Evolutionary conservation across 495 filamentous ascomycete species (phyloP).

Genomic region (Penicillium chermesinum): DNA sequence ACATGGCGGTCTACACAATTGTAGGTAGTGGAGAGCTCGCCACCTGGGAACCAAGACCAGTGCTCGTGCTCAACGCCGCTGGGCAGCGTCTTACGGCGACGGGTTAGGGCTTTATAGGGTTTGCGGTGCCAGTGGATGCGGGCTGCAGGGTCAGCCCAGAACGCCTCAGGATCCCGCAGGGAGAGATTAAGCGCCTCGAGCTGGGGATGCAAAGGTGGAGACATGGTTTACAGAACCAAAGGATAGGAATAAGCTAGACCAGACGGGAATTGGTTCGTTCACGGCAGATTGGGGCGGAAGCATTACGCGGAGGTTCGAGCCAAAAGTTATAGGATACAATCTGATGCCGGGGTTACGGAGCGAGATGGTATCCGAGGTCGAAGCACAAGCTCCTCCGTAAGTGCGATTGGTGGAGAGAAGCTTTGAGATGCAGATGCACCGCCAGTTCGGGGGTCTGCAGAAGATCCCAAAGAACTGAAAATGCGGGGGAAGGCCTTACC

Average conservation of each 20-base stretch:
- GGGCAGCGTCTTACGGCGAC: constrained; percentile 42
- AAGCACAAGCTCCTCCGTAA: not conserved
- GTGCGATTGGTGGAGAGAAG: not conserved
- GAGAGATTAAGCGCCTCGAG: constrained; percentile 34
- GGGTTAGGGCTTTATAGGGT: constrained; percentile 46
- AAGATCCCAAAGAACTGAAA: not conserved
- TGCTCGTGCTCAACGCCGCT: constrained; percentile 47
- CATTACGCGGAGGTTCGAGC: not conserved
- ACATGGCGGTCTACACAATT: constrained; percentile 92
- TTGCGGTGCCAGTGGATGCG: constrained; percentile 76
- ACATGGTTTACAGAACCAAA: not conserved
- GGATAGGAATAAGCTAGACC: no score
- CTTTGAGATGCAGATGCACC: not conserved
- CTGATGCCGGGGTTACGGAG: no score
- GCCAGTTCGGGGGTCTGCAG: no score
- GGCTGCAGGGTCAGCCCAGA: constrained; percentile 72
- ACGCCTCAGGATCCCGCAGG: constrained; percentile 54
- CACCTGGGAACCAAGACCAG: constrained; percentile 88
- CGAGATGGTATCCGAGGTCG: not conserved
- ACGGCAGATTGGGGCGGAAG: not conserved
- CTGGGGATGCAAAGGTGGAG: constrained; percentile 33
- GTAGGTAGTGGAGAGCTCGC: constrained; percentile 83
- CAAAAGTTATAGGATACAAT: not conserved
- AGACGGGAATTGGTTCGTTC: no score
- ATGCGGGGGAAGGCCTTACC: constrained; percentile 10